A percentile compares a stretch with the other conserved stretches of the same genome.
These are phyloP conservation scores for Neonectria neomacrospora DNA, from an alignment of 2,329 filamentous ascomycete species.

Conservation along the genomic window DNA sequence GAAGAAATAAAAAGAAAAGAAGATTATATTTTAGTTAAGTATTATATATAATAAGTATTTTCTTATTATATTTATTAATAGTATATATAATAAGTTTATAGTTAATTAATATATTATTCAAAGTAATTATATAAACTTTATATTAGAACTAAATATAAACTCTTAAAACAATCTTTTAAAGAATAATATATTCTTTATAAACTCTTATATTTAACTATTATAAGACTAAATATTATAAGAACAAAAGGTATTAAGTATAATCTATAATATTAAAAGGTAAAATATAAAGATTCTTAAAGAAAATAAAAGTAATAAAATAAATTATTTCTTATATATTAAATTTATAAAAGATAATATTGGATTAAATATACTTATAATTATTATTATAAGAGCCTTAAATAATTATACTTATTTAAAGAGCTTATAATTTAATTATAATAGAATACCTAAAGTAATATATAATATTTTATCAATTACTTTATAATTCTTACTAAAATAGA, in stretches of 20 bases:
- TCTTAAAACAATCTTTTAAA: no score
- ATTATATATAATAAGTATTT: neutral
- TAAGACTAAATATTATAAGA: neutral
- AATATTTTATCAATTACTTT: neutral
- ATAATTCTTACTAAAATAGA: neutral
- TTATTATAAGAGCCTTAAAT: neutral
- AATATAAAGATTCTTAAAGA: neutral
- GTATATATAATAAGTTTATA: neutral
- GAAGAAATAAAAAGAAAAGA: no score
- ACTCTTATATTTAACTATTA: neutral
- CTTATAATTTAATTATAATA: neutral
- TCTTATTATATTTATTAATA: neutral
- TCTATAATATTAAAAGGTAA: neutral
- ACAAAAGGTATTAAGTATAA: neutral
- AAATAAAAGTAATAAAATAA: neutral
- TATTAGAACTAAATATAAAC: no score
- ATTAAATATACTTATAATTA: neutral
- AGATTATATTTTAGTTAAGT: no score
- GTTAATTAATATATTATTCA: neutral
- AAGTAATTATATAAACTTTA: no score
- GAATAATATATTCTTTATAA: neutral
- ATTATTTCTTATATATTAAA: neutral
- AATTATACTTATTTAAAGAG: neutral
- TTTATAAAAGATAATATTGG: neutral
- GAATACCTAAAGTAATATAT: neutral